Evolutionary conservation across 306 rosid species (phyloP).

Genomic region (Dryas octopetala): DNA sequence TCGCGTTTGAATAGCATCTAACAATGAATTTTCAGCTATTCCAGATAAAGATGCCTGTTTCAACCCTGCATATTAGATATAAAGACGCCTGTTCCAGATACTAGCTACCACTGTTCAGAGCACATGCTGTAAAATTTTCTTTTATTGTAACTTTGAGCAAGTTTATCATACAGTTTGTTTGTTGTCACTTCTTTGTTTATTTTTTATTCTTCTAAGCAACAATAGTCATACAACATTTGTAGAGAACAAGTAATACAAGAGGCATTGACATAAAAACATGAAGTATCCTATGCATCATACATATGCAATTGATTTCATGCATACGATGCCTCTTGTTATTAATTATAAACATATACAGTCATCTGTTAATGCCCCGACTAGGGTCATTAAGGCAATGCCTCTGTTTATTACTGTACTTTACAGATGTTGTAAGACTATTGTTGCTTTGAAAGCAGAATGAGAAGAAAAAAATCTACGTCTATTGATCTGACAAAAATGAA

Average conservation of each 20-base stretch:
- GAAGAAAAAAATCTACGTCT: not conserved
- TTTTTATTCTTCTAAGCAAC: not conserved
- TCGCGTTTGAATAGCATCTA: slow-evolving; percentile 62
- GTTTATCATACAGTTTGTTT: not conserved
- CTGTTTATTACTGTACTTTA: not conserved
- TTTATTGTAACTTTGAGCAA: not conserved
- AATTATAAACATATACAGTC: not conserved
- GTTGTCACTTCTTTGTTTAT: not conserved
- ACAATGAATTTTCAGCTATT: slow-evolving; percentile 69
- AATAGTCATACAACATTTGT: not conserved
- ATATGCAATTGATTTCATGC: not conserved
- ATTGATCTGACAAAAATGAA: too few relatives aligned
- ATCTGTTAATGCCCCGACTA: not conserved
- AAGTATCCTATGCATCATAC: not conserved
- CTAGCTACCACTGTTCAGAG: not conserved
- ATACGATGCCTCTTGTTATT: not conserved
- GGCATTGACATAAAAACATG: not conserved
- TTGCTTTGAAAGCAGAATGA: not conserved
- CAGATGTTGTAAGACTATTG: not conserved
- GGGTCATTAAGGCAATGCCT: not conserved
- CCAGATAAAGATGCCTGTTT: slow-evolving; percentile 80
- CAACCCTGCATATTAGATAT: slow-evolving; percentile 24
- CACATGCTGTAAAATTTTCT: not conserved
- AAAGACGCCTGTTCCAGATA: not conserved
- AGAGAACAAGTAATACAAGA: not conserved